Base-by-base conservation (phyloP, 106 monocot genomes). In the Dendrobium officinale region DNA sequence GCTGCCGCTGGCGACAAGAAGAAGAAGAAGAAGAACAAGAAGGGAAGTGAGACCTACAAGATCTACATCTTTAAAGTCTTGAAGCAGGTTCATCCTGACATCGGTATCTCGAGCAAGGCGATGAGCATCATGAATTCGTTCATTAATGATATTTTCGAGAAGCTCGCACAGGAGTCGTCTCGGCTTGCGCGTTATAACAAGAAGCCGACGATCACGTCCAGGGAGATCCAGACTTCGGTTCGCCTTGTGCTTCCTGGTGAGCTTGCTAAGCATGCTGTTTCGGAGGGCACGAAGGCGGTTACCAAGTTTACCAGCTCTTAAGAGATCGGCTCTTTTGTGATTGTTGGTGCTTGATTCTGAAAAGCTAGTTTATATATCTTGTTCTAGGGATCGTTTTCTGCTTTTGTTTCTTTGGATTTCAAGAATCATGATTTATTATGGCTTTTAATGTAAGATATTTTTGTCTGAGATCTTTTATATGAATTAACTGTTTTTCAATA, bases 101-200 rank as follows among this genome's bases (percentile, higher is more conserved):
- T 81, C 82, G 81, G 85, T 6, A 96, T 96, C 84, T 90, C 89
- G 29, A 88, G 88, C 88, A 96, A 96, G 91, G 93, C 96, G 73
- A 96, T 96, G 96, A 85, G 86, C 22, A 96, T 96, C 88, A 96
- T 96, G 96, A 96, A 96, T 91, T 87, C 87, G 81, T 96, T 96
- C 88, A 96, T 96, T 79, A 96, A 96, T 80, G 96, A 96, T 77
- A 96, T 96, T 84, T 96, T 96, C 82, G 96, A 96, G 96, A 96
- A 96, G 88, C 93, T 96, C 77, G 96, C 96, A 15, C 79, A 77
- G 42, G 93, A 96, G 86, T 58, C 91, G 0, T 85, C 93, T 29
- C 81, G 83, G 0, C 88, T 93, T 45, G 90, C 92, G 15, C 79
- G 92, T 19, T 93, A 93, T 79, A 93, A 90, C 83, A 93, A 93